phyloP scores from a whole-genome alignment of 2,329 filamentous ascomycete species.

The Botrytis galanthina region DNA sequence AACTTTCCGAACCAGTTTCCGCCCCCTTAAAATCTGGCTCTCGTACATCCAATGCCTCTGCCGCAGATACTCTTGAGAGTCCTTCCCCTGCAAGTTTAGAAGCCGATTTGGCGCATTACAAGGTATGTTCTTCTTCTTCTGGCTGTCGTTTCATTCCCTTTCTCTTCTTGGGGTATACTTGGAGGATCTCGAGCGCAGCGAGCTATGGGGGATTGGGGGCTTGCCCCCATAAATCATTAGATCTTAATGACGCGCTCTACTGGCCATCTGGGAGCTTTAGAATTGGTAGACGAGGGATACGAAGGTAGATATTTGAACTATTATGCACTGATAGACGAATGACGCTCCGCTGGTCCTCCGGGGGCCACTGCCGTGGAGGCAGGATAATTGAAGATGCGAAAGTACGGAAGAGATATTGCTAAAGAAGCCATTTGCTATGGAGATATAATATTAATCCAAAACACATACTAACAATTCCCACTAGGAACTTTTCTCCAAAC shows the following conservation, averaged over 20 bases:
- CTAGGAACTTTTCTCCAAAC: conserved; percentile 85
- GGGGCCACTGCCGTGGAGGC: background rate
- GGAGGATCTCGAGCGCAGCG: background rate
- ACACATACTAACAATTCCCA: conserved; percentile 8
- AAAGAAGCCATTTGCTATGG: background rate
- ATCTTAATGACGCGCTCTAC: background rate
- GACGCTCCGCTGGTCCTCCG: background rate
- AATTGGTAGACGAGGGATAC: background rate
- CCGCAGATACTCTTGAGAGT: conserved; percentile 57
- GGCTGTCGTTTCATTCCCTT: background rate
- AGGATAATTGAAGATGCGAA: background rate
- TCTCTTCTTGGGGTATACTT: background rate
- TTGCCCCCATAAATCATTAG: background rate
- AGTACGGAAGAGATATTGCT: background rate
- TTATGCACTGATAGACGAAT: background rate
- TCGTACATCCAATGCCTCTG: conserved; percentile 70
- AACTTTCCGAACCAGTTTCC: conserved; percentile 72
- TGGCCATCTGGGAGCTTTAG: background rate
- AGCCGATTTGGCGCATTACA: conserved; percentile 85
- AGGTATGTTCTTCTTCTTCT: conserved; percentile 46
- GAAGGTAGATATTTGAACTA: background rate
- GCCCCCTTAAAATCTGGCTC: conserved; percentile 47
- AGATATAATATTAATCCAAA: background rate
- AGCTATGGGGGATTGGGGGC: background rate
- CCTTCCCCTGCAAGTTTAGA: conserved; percentile 74